phyloP scores from a whole-genome alignment of 2,329 filamentous ascomycete species.

The Fusarium scirpi region DNA sequence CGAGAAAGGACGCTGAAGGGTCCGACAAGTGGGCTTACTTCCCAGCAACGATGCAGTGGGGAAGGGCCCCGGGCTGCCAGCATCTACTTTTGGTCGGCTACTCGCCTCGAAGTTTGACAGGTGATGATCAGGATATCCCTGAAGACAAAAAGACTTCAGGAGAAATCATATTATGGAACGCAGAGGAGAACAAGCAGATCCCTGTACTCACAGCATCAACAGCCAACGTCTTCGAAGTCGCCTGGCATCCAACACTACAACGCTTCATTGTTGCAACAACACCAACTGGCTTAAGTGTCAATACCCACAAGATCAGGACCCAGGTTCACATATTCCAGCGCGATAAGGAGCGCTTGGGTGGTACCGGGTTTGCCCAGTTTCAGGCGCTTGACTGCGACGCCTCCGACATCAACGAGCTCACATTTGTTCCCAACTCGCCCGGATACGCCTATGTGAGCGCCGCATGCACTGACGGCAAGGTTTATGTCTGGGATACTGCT shows the following conservation, averaged over 20 bases:
- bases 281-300: slow-evolving; percentile 57
- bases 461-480: slow-evolving; percentile 70
- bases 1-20: slow-evolving; percentile 50
- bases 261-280: slow-evolving; percentile 70
- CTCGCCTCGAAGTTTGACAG: slow-evolving; percentile 66
- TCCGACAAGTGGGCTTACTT: slow-evolving; percentile 70
- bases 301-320: slow-evolving; percentile 61
- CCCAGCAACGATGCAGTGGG: slow-evolving; percentile 74
- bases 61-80: slow-evolving; percentile 56
- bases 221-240: slow-evolving; percentile 73
- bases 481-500: slow-evolving; percentile 73
- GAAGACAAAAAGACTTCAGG: slow-evolving; percentile 68
- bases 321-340: slow-evolving; percentile 68
- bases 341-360: slow-evolving; percentile 45
- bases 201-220: slow-evolving; percentile 63
- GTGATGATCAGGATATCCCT: slow-evolving; percentile 69
- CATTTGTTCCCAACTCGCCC: slow-evolving; percentile 66
- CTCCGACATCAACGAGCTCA: slow-evolving; percentile 72
- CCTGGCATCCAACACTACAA: slow-evolving; percentile 68
- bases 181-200: slow-evolving; percentile 56
- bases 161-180: slow-evolving; percentile 71
- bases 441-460: slow-evolving; percentile 68
- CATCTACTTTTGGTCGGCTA: slow-evolving; percentile 72
- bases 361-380: slow-evolving; percentile 55
- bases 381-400: slow-evolving; percentile 70